Base-by-base conservation (phyloP, 2,329 filamentous ascomycete genomes). In the Basipetospora sp. region DNA sequence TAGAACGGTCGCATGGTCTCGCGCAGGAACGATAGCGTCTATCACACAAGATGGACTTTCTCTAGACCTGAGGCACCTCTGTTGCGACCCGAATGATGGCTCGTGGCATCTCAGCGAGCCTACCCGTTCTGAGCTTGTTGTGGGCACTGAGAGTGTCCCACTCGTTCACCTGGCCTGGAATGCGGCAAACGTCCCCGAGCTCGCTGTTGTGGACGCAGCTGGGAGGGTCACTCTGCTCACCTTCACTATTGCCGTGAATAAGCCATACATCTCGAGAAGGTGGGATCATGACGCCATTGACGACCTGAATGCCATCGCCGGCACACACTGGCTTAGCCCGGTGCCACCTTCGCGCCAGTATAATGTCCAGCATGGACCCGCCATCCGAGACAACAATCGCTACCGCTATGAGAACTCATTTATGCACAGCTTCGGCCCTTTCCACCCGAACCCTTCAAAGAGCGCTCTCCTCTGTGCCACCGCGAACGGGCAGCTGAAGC, bases 1-100 rank as follows among this genome's bases (percentile, higher is more conserved):
- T 47, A 92, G 86, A 53, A 75, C 74, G 45, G 71, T 94, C 38
- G 77, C 81, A 20, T 96, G 88, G 87, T 94, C 88, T 9, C 86
- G 78, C 49, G 72, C 76, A 43, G 88, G 88, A 31, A 85, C 79
- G 42, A 83, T 96, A 46, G 87, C 87, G 19, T 80, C 78, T 38
- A 80, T 96, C 46, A 72, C 77, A 15, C 61, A 72, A 13, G 80
- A 87, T 56, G 80, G 82, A 19, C 69, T 69, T 34, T 68, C 66
- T 11, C 62, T 94, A 37, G 75, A 81, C 50, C 65, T 93, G 32
- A 75, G 78, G 42, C 78, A 83, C 51, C 65, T 94, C 36, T 69
- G 74, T 25, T 77, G 80, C 49, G 67, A 77, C 45, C 69, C 76
- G 1, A 67, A 75, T 10, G 71, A 80, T 56, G 83, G 79, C 3